Conservation (phyloP, 2,329 filamentous ascomycete species). For the Sclerotinia minor region DNA sequence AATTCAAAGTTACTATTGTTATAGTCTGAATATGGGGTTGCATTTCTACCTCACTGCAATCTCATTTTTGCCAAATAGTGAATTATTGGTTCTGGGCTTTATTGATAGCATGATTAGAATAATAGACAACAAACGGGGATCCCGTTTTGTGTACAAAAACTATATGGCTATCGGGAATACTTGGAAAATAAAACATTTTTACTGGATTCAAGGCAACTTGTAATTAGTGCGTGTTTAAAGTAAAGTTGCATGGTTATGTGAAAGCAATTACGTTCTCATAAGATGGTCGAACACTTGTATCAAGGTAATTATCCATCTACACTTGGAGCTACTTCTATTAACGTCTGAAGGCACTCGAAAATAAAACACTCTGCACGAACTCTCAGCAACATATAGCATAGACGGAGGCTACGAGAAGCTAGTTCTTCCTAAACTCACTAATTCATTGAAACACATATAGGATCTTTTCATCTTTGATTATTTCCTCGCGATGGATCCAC, state of each 20-base stretch:
- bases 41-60: background rate
- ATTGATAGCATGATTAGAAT: background rate
- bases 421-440: background rate
- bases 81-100: background rate
- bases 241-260: background rate
- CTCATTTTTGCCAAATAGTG: background rate
- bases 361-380: background rate
- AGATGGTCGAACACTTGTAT: background rate
- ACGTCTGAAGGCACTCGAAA: background rate
- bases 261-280: background rate
- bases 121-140: background rate
- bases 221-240: too few species aligned
- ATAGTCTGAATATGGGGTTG: background rate
- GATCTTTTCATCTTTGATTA: too few species aligned
- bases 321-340: background rate
- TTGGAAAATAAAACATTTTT: background rate
- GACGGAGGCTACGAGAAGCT: background rate
- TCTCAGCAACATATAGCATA: background rate
- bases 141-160: background rate
- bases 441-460: background rate
- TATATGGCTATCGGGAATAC: background rate
- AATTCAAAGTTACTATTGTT: background rate
- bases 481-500: background rate
- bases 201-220: background rate
- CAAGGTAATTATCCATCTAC: background rate